These are phyloP conservation scores for Sonneratia alba DNA, from an alignment of 345 rosid genomes.

Conservation along the genomic window DNA sequence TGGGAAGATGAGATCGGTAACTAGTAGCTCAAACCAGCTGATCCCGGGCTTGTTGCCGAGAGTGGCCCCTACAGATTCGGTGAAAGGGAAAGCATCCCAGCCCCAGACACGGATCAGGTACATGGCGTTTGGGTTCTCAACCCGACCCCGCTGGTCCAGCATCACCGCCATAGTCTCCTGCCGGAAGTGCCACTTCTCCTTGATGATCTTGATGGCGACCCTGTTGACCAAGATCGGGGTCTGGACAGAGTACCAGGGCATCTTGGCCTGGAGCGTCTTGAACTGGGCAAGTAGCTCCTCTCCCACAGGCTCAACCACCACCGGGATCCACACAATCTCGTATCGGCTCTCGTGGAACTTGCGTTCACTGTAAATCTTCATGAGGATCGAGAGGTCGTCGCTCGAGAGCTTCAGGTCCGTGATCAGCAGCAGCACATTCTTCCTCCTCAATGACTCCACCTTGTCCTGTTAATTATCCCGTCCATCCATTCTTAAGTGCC, in stretches of 20 bases:
- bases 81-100: conserved; percentile 18
- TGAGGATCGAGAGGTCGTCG: conserved; percentile 15
- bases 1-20: conserved; percentile 10
- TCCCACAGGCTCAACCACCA: conserved; percentile 5
- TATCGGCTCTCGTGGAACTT: conserved; percentile 11
- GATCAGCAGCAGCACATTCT: conserved; percentile 20
- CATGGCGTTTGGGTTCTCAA: conserved; percentile 15
- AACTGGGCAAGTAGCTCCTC: conserved; percentile 5
- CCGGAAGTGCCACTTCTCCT: conserved; percentile 19
- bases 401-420: conserved; percentile 17
- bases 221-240: conserved; percentile 9
- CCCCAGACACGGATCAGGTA: conserved; percentile 19
- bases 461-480: conserved; percentile 10
- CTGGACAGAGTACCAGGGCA: conserved; percentile 19
- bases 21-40: conserved; percentile 11
- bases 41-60: conserved; percentile 13
- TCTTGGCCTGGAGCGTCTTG: conserved; percentile 11
- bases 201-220: conserved; percentile 14
- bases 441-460: conserved; percentile 19
- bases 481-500: not conserved
- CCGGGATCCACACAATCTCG: conserved; percentile 25
- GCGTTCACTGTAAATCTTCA: conserved; percentile 16
- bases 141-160: conserved; percentile 14
- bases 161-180: conserved; percentile 12
- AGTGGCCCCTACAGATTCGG: conserved; percentile 2